phyloP scores from a whole-genome alignment of 108 stramenopile genomes.

The Cyclostephanos tholiformis region DNA sequence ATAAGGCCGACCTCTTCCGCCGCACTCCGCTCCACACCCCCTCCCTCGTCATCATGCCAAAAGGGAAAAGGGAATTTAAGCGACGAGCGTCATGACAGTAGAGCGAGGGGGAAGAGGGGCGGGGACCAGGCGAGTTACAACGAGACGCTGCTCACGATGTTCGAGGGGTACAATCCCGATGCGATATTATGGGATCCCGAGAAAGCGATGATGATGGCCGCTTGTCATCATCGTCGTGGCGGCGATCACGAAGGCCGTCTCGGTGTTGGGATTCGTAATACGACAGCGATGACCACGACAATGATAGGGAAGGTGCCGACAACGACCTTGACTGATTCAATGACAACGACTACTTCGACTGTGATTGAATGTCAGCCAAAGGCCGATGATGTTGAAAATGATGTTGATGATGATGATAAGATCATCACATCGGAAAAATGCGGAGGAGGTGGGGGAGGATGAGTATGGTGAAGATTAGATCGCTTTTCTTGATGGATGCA shows the following conservation, averaged over 20 bases:
- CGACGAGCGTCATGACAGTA: too few species aligned
- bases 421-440: neutral
- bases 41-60: too few species aligned
- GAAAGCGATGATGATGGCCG: neutral
- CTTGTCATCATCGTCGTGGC: conserved; percentile 8
- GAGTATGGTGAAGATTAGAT: neutral
- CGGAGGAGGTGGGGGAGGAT: neutral
- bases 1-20: too few species aligned
- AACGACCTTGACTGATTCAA: neutral
- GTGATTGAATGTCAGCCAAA: neutral
- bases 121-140: conserved; percentile 66
- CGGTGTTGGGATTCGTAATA: neutral
- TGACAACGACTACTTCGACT: too few species aligned
- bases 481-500: neutral
- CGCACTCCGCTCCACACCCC: too few species aligned
- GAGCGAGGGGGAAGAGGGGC: too few species aligned
- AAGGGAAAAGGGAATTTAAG: too few species aligned
- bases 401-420: neutral
- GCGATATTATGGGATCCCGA: conserved; percentile 39
- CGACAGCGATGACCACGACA: conserved; percentile 2
- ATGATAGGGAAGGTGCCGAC: conserved; percentile 16
- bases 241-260: conserved; percentile 1
- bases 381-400: neutral
- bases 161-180: conserved; percentile 54
- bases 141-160: conserved; percentile 46